phyloP scores from a whole-genome alignment of 345 rosid species.

The Rhodamnia rubescens region DNA sequence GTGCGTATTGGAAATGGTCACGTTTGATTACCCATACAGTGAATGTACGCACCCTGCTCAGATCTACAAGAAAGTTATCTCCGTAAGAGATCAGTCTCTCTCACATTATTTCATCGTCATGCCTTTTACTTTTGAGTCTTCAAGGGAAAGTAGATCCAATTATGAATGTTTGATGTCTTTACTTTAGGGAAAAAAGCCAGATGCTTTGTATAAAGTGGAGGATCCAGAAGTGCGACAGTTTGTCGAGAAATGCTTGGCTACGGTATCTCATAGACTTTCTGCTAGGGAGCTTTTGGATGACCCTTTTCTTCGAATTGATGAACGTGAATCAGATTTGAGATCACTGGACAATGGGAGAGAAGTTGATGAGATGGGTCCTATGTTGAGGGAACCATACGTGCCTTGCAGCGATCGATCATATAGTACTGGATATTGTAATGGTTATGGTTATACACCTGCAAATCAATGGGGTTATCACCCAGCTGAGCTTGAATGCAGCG shows the following conservation, averaged over 20 bases:
- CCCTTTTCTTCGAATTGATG: conserved; percentile 60
- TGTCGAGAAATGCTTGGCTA: conserved; percentile 86
- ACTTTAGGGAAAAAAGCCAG: conserved; percentile 84
- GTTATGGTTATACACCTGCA: conserved; percentile 16
- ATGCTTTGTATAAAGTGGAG: conserved; percentile 67
- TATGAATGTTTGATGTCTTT: not conserved
- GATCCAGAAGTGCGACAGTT: conserved; percentile 72
- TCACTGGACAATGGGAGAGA: conserved; percentile 29
- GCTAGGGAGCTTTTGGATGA: conserved; percentile 79
- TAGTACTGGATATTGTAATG: conserved; percentile 30
- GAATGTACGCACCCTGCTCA: conserved; percentile 95
- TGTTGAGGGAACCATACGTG: conserved; percentile 40
- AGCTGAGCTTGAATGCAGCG: conserved; percentile 38
- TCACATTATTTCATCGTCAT: conserved; percentile 1
- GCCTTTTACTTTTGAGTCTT: not conserved
- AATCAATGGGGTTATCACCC: conserved; percentile 47
- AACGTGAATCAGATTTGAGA: conserved; percentile 44
- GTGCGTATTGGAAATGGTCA: conserved; percentile 97
- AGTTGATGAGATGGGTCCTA: conserved; percentile 27
- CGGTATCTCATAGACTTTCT: conserved; percentile 71
- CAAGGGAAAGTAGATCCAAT: not conserved
- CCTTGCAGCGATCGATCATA: conserved; percentile 20
- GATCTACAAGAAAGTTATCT: conserved; percentile 95
- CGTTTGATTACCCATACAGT: conserved; percentile 93
- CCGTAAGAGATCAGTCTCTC: conserved; percentile 45